Evolutionary conservation across 306 rosid genomes (phyloP).

Genomic region (Senna siamea): DNA sequence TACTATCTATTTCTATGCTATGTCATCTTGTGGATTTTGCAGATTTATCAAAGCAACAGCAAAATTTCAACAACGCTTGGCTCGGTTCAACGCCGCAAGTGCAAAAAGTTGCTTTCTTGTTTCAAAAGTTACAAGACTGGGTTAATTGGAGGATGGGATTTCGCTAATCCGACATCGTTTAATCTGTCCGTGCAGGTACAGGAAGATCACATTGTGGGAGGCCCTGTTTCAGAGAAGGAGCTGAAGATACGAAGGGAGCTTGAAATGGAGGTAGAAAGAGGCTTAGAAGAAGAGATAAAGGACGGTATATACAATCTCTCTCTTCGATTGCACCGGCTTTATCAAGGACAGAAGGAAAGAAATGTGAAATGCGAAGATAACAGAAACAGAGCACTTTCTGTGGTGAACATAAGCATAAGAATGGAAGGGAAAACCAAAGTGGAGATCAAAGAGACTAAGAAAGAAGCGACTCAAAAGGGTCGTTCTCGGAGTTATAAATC

Average conservation of each 20-base stretch:
- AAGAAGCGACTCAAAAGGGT: constrained; percentile 35
- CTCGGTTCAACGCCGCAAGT: constrained; percentile 36
- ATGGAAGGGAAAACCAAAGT: constrained; percentile 66
- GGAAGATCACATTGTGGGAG: constrained; percentile 19
- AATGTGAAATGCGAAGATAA: background rate
- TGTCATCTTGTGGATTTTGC: constrained; percentile 37
- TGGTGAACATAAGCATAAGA: constrained; percentile 64
- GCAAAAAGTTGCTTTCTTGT: constrained; percentile 30
- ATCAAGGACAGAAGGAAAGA: constrained; percentile 55
- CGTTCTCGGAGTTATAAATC: constrained; percentile 33
- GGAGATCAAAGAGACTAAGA: constrained; percentile 60
- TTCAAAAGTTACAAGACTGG: background rate
- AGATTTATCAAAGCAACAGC: constrained; percentile 40
- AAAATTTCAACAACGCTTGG: constrained; percentile 32
- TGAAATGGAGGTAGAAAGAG: constrained; percentile 66
- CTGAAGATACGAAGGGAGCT: constrained; percentile 64
- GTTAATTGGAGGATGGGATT: background rate
- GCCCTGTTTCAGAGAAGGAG: constrained; percentile 51
- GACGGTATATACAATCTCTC: constrained; percentile 65
- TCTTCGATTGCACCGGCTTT: constrained; percentile 58
- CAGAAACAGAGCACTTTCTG: constrained; percentile 44
- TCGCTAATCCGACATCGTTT: background rate
- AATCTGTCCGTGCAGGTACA: constrained; percentile 22
- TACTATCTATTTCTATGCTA: too few species aligned
- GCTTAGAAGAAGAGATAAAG: constrained; percentile 73